Evolutionary conservation across 2,329 filamentous ascomycete species (phyloP), one percentile per base, ranked within the genome.

Genomic region (Bipolaris victoriae): DNA sequence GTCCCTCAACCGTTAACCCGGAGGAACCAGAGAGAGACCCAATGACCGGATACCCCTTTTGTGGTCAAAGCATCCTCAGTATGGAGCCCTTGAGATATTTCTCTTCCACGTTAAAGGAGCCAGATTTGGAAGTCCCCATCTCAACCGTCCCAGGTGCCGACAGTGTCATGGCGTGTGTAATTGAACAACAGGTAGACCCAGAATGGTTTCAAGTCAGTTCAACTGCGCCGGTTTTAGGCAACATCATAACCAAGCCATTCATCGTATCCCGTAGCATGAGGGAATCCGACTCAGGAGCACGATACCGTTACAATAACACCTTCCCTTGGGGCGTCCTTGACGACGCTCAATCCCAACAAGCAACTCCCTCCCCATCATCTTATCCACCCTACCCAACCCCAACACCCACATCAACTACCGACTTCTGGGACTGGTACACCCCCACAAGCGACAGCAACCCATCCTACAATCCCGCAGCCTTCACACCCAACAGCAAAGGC

Each of bases 161-260:
- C 2, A 39, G 13, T 15, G 24, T 31, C 26, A 50, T 49, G 22
- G 52, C 52, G 29, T 55, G 52, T 40, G 20, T 29, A 5, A n/a
- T 55, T 35, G 31, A 26, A 4, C 35, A 44, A 24, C 16, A 31
- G 11, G 11, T 33, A 22, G 3, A 26, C 5, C 22, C n/a, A 24
- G 20, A 20, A 24, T 29, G 18, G 20, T 9, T 16, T 7, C 18
- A n/a, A n/a, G 16, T 29, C 15, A 16, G 3, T 47, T 3, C 15
- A 26, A 11, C 3, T 2, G 15, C 20, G 5, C 18, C 7, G 15
- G 22, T 15, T 20, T 13, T 16, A 11, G 9, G 33, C 4, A 20
- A 10, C 10, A 31, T 31, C 5, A 43, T 35, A 24, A 44, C 45
- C 11, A 37, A 49, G 18, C 11, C 36, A 7, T 55, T 55, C 39